These are phyloP conservation scores for Phytophthora crassamura DNA, from an alignment of 352 stramenopile genomes.

Conservation along the genomic window DNA sequence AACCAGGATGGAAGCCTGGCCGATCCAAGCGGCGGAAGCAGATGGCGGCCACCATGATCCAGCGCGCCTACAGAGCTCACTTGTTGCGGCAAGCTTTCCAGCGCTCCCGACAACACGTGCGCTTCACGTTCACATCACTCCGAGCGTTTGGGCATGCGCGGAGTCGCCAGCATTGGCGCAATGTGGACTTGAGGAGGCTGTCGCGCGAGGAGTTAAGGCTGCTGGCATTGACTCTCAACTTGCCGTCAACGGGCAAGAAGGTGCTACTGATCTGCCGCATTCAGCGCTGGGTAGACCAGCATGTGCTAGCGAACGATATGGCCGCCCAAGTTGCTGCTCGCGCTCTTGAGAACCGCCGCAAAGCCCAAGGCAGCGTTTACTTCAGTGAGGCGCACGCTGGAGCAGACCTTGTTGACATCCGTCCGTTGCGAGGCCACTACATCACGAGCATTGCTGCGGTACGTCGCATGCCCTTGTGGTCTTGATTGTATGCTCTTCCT, in stretches of 20 bases:
- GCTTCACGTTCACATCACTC: constrained; percentile 59
- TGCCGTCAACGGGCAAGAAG: constrained; percentile 83
- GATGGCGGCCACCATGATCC: constrained; percentile 73
- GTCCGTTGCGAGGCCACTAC: constrained; percentile 64
- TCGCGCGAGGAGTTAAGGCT: constrained; percentile 70
- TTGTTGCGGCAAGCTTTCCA: constrained; percentile 68
- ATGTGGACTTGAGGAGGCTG: constrained; percentile 64
- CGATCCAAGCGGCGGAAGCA: constrained; percentile 46
- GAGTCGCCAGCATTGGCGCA: constrained; percentile 59
- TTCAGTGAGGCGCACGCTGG: constrained; percentile 59
- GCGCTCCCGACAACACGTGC: constrained; percentile 43
- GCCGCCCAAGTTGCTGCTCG: constrained; percentile 60
- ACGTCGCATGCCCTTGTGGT: constrained; percentile 23
- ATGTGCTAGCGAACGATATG: constrained; percentile 64
- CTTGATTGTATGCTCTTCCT: neutral
- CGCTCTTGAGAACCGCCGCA: constrained; percentile 60
- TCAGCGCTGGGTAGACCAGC: constrained; percentile 79
- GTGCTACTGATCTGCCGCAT: constrained; percentile 74
- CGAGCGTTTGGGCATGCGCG: constrained; percentile 59
- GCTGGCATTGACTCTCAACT: constrained; percentile 65
- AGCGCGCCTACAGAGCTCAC: constrained; percentile 68
- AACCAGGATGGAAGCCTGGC: constrained; percentile 57
- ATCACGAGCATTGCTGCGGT: constrained; percentile 69
- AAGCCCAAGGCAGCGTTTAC: constrained; percentile 75
- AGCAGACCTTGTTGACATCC: constrained; percentile 59